Evolutionary conservation across 768 basidiomycete genomes (phyloP), one percentile per base, ranked within the genome.

Genomic region (Guyanaporus albipodus): DNA sequence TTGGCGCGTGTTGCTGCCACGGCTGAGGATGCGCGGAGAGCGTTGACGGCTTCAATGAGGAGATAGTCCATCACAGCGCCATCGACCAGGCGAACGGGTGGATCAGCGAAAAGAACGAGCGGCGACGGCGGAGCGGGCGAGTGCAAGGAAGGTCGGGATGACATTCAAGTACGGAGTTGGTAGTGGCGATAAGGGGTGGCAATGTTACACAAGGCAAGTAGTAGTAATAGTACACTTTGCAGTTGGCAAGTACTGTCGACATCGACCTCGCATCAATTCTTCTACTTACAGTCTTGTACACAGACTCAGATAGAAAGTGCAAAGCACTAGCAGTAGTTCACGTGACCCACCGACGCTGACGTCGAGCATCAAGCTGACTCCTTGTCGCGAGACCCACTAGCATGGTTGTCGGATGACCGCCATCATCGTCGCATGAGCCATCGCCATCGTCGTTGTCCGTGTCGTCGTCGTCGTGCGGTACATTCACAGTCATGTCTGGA

Each of bases 11-110:
- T 73, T 2, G 77, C 74, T 15, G 91, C 91, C 23, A 88, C 79
- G 17, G 76, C 76, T 4, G 92, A 75, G 3, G 91, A 93, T 27
- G 74, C 76, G 22, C 82, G 79, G 26, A 97, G 74, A 0, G 86
- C 79, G 57, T 80, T 74, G 49, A 91, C 83, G 44, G 85, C 73
- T 63, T 88, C 85, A 46, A 92, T 90, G 46, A 92, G 70, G 59
- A 97, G 83, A 68, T 92, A 94, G 58, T 91, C 89, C 79, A 88
- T 83, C 4, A 73, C 81, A 8, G 82, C 76, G 38, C 70, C 79
- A 58, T 90, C 86, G 46, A 88, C 73, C 33, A 79, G 71, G 23
- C 74, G 74, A 9, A 62, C 61, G 21, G 84, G 80, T 1, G 84
- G 82, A 49, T 89, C 85, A 2, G 85, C 78, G 14, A 88, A 71